phyloP scores from a whole-genome alignment of 257 asterid genomes.

The Penstemon newberryi region DNA sequence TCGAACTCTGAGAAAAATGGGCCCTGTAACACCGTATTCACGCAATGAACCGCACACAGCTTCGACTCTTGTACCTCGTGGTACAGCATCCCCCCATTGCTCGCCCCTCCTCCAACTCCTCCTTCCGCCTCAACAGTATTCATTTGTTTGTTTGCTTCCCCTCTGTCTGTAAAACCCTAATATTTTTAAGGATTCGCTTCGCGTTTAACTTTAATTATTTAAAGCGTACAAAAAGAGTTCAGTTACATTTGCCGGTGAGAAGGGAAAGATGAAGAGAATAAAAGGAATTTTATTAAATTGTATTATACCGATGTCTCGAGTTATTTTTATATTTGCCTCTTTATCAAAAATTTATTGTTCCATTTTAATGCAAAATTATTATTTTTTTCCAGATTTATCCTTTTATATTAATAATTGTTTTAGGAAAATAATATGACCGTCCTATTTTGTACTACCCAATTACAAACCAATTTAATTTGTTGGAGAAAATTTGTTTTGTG shows the following conservation, averaged over 20 bases:
- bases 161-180: conserved; percentile 29
- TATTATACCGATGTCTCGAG: no score
- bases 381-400: no score
- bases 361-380: no score
- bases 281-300: no score
- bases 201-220: conserved; percentile 1
- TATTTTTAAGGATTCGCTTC: not conserved
- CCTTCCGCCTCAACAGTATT: conserved; percentile 23
- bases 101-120: conserved; percentile 45
- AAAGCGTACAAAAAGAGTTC: not conserved
- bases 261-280: not conserved
- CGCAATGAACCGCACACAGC: conserved; percentile 99
- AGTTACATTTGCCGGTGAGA: conserved; percentile 14
- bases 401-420: no score
- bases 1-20: conserved; percentile 97
- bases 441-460: no score
- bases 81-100: conserved; percentile 96
- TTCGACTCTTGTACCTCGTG: conserved; percentile 99
- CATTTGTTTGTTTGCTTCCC: conserved; percentile 17
- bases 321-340: no score
- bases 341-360: no score
- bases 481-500: no score
- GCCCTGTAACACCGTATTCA: conserved; percentile 93
- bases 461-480: no score
- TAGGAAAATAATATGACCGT: no score